Conservation (phyloP, 768 basidiomycete species). For the Suillus placidus region DNA sequence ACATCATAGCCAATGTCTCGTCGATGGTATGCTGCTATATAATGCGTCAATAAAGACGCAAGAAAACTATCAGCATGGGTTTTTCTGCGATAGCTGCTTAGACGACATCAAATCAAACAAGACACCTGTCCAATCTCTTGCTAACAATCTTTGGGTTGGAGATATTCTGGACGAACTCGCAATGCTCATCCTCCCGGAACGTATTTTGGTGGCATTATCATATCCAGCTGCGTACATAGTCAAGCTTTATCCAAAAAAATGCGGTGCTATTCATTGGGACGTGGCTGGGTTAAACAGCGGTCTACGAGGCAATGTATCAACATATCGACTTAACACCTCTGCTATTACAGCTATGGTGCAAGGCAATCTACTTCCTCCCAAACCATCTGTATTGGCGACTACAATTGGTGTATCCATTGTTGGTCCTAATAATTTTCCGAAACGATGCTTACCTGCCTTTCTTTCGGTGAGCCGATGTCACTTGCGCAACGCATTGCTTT, state of each 20-base stretch:
- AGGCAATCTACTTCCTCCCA: neutral
- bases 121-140: neutral
- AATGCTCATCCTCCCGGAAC: neutral
- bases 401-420: neutral
- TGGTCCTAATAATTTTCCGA: neutral
- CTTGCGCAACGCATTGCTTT: neutral
- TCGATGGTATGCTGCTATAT: too few relatives aligned
- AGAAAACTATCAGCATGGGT: too few relatives aligned
- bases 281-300: neutral
- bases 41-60: too few relatives aligned
- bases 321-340: conserved; percentile 21
- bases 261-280: neutral
- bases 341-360: conserved; percentile 4
- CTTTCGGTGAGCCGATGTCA: neutral
- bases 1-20: too few relatives aligned
- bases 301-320: neutral
- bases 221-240: neutral
- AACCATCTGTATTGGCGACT: neutral
- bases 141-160: neutral
- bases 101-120: neutral
- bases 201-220: neutral
- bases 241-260: neutral
- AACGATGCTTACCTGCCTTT: neutral
- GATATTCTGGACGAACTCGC: neutral
- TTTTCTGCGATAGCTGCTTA: too few relatives aligned